Base-by-base conservation (phyloP, 179 eudicot species). In the Drosera spatulata region DNA sequence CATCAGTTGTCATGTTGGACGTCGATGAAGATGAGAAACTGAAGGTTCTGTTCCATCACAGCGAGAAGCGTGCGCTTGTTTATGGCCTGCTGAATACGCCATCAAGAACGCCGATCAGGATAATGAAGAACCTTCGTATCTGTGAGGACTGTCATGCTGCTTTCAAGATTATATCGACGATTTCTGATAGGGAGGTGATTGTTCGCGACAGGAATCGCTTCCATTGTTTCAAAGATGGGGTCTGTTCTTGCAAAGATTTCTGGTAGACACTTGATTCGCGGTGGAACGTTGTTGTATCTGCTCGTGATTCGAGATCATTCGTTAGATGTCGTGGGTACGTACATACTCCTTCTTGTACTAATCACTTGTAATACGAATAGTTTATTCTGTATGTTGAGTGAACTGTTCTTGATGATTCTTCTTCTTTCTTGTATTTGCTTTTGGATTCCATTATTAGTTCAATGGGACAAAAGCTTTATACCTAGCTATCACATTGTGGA, bases 41-140 rank as follows among this genome's bases (percentile, higher is more conserved):
- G 47, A 63, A 58, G 50, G 66, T 60, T 11, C 56, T 69, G 62
- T 53, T 47, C 43, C 68, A 41, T n/a, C 73, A 69, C 45, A 63
- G 73, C 13, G 73, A 69, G 58, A 69, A 22, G 33, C 33, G 33
- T 11, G 67, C 68, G 10, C 59, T 69, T 63, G 73, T 65, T 0
- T 69, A 50, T 54, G 73, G 64, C 37, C 53, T 69, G 45, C n/a
- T 53, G 7, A 69, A 45, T 42, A 58, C 66, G 7, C 7, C 37
- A 9, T 42, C 62, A 15, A 47, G 46, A n/a, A 47, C 44, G 39
- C 54, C 37, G 42, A 54, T 69, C 7, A 55, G 62, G 62, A 61
- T 69, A 5, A 60, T 69, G 68, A 63, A 69, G 68, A 63, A 69
- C 57, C 51, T 69, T 61, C 57, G 73, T 10, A 53, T 64, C 10